Conservation (phyloP, 257 asterid genomes). For the Vinca minor region DNA sequence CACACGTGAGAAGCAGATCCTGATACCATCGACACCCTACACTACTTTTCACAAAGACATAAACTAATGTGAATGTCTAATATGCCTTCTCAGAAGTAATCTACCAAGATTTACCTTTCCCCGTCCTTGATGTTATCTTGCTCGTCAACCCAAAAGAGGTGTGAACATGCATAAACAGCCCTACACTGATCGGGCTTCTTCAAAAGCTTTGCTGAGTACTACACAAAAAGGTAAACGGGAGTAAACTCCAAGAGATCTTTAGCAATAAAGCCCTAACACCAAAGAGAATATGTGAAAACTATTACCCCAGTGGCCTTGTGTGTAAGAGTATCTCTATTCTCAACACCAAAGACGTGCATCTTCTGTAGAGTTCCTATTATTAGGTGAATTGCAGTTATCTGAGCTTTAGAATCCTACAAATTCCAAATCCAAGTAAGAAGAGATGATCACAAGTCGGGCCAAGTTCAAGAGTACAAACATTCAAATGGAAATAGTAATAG, state of each 20-base stretch:
- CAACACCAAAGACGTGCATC: conserved; percentile 92
- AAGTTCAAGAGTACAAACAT: conserved; percentile 3
- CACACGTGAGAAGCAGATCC: neutral
- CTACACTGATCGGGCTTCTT: conserved; percentile 97
- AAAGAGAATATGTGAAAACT: conserved; percentile 7
- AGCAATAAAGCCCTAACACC: conserved; percentile 3
- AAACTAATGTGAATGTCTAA: neutral
- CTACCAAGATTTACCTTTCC: conserved; percentile 60
- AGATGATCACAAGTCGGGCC: conserved; percentile 3
- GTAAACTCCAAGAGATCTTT: conserved; percentile 7
- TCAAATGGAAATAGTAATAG: neutral
- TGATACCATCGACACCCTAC: neutral
- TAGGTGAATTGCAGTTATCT: conserved; percentile 81
- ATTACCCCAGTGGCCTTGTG: conserved; percentile 99
- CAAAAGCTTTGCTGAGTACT: conserved; percentile 97
- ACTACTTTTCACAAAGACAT: neutral
- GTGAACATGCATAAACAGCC: conserved; percentile 97
- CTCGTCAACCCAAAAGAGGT: conserved; percentile 94
- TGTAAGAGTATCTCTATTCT: conserved; percentile 91
- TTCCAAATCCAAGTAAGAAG: conserved; percentile 15
- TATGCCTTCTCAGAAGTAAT: neutral
- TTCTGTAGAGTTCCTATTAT: conserved; percentile 95
- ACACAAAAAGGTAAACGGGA: conserved; percentile 13
- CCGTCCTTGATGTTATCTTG: conserved; percentile 82
- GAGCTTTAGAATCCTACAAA: conserved; percentile 86